Evolutionary conservation across 2,329 filamentous ascomycete species (phyloP).

Genomic region (Cercospora brassicicola): DNA sequence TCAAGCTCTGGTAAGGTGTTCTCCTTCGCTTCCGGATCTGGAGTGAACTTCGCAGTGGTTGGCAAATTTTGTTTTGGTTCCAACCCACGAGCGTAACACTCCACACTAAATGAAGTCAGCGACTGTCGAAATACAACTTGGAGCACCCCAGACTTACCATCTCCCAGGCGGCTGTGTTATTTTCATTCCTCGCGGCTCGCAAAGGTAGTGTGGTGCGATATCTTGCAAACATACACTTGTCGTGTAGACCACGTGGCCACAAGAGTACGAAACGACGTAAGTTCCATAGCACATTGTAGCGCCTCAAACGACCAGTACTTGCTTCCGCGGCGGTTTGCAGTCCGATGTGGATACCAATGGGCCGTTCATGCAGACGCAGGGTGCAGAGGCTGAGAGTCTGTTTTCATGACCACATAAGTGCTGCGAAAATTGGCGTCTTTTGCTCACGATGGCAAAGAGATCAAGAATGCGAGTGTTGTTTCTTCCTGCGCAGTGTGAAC

Average conservation of each 20-base stretch:
- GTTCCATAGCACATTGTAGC: conserved; percentile 28
- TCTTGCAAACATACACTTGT: conserved; percentile 27
- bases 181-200: conserved; percentile 29
- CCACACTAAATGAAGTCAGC: conserved; percentile 10
- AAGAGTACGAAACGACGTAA: conserved; percentile 27
- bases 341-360: not conserved
- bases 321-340: conserved; percentile 3
- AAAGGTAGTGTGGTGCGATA: conserved; percentile 27
- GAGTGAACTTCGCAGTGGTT: conserved; percentile 27
- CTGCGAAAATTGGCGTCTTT: not conserved
- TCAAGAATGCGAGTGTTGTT: not conserved
- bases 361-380: conserved; percentile 5
- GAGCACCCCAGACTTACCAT: not conserved
- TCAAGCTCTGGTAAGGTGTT: conserved; percentile 11
- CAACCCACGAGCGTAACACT: conserved; percentile 27
- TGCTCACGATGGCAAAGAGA: not conserved
- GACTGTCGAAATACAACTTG: no score
- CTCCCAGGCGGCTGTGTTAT: conserved; percentile 28
- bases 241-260: conserved; percentile 25
- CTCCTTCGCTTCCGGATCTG: conserved; percentile 18
- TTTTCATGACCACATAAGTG: not conserved
- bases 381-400: not conserved
- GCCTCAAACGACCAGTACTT: not conserved
- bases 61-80: conserved; percentile 21
- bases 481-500: not conserved